Conservation (phyloP, 805 yeast genomes). For the Metschnikowia drakensbergensis region DNA sequence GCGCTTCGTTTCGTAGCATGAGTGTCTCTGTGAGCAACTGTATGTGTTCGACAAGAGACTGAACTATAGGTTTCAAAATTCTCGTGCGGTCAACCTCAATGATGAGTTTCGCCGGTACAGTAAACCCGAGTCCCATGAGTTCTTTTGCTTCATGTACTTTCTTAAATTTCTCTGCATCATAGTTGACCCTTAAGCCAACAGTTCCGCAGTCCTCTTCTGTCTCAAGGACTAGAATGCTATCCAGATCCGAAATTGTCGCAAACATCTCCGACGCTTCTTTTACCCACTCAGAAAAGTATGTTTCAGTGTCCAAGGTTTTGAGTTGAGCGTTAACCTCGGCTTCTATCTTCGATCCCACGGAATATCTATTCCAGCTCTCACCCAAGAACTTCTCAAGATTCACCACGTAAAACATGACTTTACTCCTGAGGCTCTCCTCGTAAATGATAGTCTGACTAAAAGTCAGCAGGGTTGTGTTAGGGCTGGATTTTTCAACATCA, state of each 20-base stretch:
- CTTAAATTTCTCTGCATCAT: background rate
- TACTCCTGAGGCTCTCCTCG: constrained; percentile 12
- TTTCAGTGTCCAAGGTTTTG: constrained; percentile 43
- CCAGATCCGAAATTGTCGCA: background rate
- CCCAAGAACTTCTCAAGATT: constrained; percentile 30
- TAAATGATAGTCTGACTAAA: background rate
- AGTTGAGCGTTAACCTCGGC: constrained; percentile 45
- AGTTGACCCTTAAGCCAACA: constrained; percentile 5
- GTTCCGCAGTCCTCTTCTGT: background rate
- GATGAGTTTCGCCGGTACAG: constrained; percentile 52
- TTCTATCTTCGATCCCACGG: constrained; percentile 56
- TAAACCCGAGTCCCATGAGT: constrained; percentile 41
- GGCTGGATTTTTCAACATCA: background rate
- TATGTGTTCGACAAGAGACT: constrained; percentile 50
- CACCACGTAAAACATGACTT: constrained; percentile 23
- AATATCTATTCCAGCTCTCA: constrained; percentile 34
- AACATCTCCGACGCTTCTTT: constrained; percentile 7
- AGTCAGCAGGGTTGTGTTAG: background rate
- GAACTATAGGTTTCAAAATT: constrained; percentile 54
- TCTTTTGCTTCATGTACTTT: constrained; percentile 8
- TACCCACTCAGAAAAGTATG: constrained; percentile 50
- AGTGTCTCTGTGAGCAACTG: constrained; percentile 34
- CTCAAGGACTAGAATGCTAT: constrained; percentile 3
- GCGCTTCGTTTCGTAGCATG: constrained; percentile 20
- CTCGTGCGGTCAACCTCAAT: constrained; percentile 48